These are phyloP conservation scores for Pyrenula aspistea DNA, from an alignment of 495 filamentous ascomycete genomes.

Conservation along the genomic window DNA sequence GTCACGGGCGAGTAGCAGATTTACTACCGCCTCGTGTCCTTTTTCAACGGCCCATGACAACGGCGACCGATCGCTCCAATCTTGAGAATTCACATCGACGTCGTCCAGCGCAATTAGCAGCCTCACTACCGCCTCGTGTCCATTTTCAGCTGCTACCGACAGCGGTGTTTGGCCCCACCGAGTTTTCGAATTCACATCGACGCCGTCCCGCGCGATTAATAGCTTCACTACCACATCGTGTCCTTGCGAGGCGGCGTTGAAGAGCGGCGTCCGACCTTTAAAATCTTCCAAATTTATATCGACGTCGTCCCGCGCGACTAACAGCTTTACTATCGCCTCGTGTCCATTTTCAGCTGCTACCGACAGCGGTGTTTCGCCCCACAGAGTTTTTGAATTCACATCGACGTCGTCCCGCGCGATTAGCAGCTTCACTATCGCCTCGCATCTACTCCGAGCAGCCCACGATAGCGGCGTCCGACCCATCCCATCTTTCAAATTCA, in stretches of 20 bases:
- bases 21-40: slow-evolving; percentile 2
- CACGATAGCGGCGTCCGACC: slow-evolving; percentile 5
- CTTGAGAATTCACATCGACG: slow-evolving; percentile 15
- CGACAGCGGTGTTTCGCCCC: slow-evolving; percentile 7
- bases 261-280: slow-evolving; percentile 9
- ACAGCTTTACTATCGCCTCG: neutral
- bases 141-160: slow-evolving; percentile 21
- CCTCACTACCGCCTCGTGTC: slow-evolving; percentile 20
- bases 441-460: slow-evolving; percentile 5
- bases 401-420: neutral
- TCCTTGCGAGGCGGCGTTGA: slow-evolving; percentile 8
- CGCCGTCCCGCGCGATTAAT: neutral
- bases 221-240: neutral
- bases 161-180: slow-evolving; percentile 19
- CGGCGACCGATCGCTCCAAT: slow-evolving; percentile 21
- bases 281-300: slow-evolving; percentile 5
- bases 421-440: slow-evolving; percentile 1
- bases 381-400: slow-evolving; percentile 8
- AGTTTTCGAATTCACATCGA: slow-evolving; percentile 3
- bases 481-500: neutral
- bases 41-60: slow-evolving; percentile 8
- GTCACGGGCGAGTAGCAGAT: neutral
- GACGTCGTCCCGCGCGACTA: neutral
- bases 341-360: slow-evolving; percentile 6
- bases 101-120: slow-evolving; percentile 13